Conservation (phyloP, 371 early-diverging fungal genomes). For the Parasitella parasitica region DNA sequence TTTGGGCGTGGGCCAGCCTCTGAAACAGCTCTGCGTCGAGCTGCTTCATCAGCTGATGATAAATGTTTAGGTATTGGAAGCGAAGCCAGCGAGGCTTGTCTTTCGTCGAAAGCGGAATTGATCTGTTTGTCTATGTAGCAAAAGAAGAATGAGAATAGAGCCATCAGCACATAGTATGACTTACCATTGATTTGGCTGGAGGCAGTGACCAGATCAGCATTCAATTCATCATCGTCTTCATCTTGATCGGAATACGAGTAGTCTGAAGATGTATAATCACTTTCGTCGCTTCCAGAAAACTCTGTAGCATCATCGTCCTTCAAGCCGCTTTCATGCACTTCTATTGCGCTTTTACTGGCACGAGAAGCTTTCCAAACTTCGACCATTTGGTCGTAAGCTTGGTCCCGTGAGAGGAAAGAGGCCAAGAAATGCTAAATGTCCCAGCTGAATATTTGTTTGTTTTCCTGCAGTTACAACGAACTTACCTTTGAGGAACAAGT, state of each 20-base stretch:
- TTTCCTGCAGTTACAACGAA: background rate
- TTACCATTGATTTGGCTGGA: background rate
- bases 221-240: background rate
- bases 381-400: conserved; percentile 69
- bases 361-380: conserved; percentile 63
- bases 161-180: background rate
- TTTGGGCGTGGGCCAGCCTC: conserved; percentile 37
- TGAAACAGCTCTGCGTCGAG: conserved; percentile 17
- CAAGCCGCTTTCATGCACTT: conserved; percentile 2
- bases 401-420: conserved; percentile 81
- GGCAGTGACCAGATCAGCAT: background rate
- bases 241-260: conserved; percentile 17
- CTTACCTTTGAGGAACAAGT: conserved; percentile 67
- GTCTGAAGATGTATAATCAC: background rate
- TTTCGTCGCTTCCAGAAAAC: background rate
- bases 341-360: conserved; percentile 24
- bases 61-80: conserved; percentile 6
- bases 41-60: conserved; percentile 6
- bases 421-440: conserved; percentile 67
- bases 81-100: conserved; percentile 14
- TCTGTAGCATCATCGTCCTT: background rate
- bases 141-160: background rate
- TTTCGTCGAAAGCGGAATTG: background rate
- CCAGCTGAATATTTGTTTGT: background rate
- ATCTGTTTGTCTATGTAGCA: background rate